Evolutionary conservation across 2,329 filamentous ascomycete species (phyloP).

Genomic region (Calonectria montana): DNA sequence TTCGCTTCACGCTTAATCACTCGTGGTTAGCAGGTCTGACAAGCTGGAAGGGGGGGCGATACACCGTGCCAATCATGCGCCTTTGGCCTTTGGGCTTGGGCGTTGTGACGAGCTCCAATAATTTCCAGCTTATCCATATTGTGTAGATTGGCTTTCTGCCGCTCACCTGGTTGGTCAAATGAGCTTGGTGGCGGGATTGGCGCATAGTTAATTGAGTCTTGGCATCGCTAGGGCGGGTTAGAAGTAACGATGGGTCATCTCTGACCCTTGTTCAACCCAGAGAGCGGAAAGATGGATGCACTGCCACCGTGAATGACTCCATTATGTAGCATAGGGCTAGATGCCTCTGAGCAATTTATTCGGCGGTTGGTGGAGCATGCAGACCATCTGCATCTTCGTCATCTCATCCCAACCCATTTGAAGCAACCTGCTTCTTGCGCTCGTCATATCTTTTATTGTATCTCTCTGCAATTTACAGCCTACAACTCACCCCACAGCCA

Average conservation of each 20-base stretch:
- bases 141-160: not conserved
- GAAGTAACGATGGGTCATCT: not conserved
- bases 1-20: not conserved
- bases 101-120: not conserved
- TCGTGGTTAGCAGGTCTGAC: not conserved
- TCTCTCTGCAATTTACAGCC: no score
- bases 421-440: no score
- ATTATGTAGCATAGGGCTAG: no score
- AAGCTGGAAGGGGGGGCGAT: not conserved
- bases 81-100: not conserved
- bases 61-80: not conserved
- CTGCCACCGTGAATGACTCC: no score
- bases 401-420: no score
- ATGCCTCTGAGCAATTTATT: no score
- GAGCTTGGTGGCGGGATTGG: not conserved
- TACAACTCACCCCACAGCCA: no score
- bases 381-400: no score
- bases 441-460: no score
- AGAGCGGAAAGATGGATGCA: no score
- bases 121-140: not conserved
- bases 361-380: no score
- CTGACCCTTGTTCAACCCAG: no score
- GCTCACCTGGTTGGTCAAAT: not conserved
- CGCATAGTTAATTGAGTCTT: constrained; percentile 4
- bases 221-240: not conserved